A percentile compares a stretch with the other conserved stretches of the same genome.
Evolutionary conservation across 495 filamentous ascomycete genomes (phyloP).

Genomic region (Parathielavia hyrcaniae): DNA sequence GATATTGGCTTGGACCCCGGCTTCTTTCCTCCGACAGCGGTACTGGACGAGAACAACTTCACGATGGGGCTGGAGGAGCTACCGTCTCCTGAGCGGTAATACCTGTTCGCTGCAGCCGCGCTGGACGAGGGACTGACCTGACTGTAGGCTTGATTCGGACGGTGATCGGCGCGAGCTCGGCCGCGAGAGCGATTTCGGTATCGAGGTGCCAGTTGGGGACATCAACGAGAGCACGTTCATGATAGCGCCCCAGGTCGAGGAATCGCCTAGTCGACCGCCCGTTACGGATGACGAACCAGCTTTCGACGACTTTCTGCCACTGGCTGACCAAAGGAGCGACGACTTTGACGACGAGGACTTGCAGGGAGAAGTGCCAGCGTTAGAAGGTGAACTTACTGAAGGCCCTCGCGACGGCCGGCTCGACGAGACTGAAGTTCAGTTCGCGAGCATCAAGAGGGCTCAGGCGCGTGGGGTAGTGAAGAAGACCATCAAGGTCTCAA

Average conservation of each 20-base stretch:
- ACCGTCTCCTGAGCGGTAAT: constrained; percentile 24
- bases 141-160: constrained; percentile 35
- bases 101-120: constrained; percentile 30
- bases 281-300: constrained; percentile 17
- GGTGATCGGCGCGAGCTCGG: constrained; percentile 32
- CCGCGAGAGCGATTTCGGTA: constrained; percentile 43
- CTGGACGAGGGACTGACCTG: constrained; percentile 13
- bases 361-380: constrained; percentile 14
- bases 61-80: constrained; percentile 17
- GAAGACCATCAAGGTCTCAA: constrained; percentile 56
- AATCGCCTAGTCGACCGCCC: constrained; percentile 17
- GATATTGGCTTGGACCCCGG: constrained; percentile 48
- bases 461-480: constrained; percentile 36
- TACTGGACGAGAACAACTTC: constrained; percentile 30
- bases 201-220: constrained; percentile 39
- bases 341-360: constrained; percentile 28
- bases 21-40: constrained; percentile 35
- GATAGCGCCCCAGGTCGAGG: constrained; percentile 31
- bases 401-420: neutral
- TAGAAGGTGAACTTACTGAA: constrained; percentile 24
- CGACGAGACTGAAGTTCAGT: constrained; percentile 5
- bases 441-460: constrained; percentile 12
- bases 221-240: constrained; percentile 43
- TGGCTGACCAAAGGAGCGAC: constrained; percentile 23
- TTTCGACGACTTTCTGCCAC: constrained; percentile 20